phyloP scores from a whole-genome alignment of 805 yeast genomes.

The Candida khao-thaluensis region DNA sequence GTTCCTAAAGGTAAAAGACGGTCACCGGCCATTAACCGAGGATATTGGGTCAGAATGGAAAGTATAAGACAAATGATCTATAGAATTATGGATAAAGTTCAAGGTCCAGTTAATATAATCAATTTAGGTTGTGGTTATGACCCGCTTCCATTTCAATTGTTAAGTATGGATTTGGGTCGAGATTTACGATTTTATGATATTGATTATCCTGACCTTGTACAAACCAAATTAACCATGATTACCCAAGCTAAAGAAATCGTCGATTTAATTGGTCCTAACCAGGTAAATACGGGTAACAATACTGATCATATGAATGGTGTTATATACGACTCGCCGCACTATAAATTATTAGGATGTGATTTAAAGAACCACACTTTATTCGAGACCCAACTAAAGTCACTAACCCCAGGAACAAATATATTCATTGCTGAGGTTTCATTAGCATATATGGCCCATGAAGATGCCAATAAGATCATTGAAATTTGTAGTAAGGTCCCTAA shows the following conservation, averaged over 20 bases:
- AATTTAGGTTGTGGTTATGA: slow-evolving; percentile 79
- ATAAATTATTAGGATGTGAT: slow-evolving; percentile 67
- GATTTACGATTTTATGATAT: slow-evolving; percentile 56
- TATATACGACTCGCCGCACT: slow-evolving; percentile 35
- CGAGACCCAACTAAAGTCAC: slow-evolving; percentile 17
- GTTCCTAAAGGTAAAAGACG: slow-evolving; percentile 66
- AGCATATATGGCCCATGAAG: slow-evolving; percentile 70
- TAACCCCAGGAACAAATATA: slow-evolving; percentile 39
- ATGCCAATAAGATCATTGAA: slow-evolving; percentile 61
- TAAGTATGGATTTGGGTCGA: slow-evolving; percentile 33
- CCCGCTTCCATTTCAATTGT: slow-evolving; percentile 40
- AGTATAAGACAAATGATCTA: slow-evolving; percentile 56
- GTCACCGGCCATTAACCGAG: slow-evolving; percentile 79
- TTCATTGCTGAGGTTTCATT: slow-evolving; percentile 82
- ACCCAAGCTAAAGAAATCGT: slow-evolving; percentile 45
- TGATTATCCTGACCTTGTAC: slow-evolving; percentile 70
- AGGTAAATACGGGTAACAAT: not conserved
- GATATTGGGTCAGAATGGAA: slow-evolving; percentile 79
- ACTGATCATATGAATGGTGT: slow-evolving; percentile 14
- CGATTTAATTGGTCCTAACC: slow-evolving; percentile 41
- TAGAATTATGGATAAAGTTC: slow-evolving; percentile 36
- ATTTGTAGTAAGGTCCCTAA: slow-evolving; percentile 43
- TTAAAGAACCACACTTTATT: slow-evolving; percentile 48
- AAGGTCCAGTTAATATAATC: slow-evolving; percentile 37
- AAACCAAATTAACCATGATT: slow-evolving; percentile 55